Percentiles rank a stretch among this genome's conserved stretches.
Conservation (phyloP, 2,329 filamentous ascomycete species). For the Botryotinia globosa region DNA sequence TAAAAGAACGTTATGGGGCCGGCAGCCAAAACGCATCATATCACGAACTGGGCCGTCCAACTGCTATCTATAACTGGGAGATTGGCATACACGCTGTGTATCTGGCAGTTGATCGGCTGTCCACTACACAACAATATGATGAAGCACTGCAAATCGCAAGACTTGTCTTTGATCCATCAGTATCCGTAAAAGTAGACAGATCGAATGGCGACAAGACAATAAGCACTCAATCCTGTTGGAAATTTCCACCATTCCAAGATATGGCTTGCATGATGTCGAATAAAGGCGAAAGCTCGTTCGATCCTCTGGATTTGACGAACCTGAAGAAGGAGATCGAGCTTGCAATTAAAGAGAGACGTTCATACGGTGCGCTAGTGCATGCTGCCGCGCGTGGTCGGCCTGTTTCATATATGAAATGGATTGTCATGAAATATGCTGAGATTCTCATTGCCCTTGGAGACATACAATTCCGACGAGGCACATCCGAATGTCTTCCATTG, state of each 20-base stretch:
- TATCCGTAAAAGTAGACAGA: not conserved
- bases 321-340: not conserved
- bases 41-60: constrained; percentile 32
- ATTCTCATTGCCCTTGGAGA: constrained; percentile 39
- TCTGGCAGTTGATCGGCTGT: constrained; percentile 27
- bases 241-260: not conserved
- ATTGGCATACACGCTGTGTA: constrained; percentile 32
- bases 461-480: constrained; percentile 34
- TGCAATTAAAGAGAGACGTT: not conserved
- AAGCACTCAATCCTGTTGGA: not conserved
- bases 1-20: not conserved
- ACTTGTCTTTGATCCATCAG: constrained; percentile 3
- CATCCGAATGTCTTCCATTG: constrained; percentile 35
- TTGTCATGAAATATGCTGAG: constrained; percentile 39
- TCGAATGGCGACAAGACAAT: not conserved
- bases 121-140: constrained; percentile 32
- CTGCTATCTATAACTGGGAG: constrained; percentile 39
- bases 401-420: constrained; percentile 38
- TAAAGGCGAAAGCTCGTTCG: constrained; percentile 25
- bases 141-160: not conserved
- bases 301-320: constrained; percentile 25
- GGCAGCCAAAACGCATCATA: not conserved
- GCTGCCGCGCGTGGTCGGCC: constrained; percentile 33
- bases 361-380: constrained; percentile 32
- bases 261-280: not conserved